Evolutionary conservation across 139 green algal species (phyloP).

Genomic region (Chlamydomonas schloesseri): DNA sequence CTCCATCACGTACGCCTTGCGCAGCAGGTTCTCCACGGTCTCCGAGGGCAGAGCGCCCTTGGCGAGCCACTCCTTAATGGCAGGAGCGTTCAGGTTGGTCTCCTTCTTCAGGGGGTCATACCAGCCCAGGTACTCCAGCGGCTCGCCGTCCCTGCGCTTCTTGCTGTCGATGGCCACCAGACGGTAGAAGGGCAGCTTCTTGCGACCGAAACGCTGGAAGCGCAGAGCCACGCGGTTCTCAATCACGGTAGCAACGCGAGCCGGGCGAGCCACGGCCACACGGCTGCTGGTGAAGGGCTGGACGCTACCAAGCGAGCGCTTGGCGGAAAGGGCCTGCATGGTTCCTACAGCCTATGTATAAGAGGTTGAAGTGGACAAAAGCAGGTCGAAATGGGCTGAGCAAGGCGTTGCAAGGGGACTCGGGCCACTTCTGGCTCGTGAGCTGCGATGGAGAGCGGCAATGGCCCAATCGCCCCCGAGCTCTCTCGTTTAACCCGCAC

Average conservation of each 20-base stretch:
- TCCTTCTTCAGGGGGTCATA: constrained; percentile 92
- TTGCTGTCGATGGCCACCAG: constrained; percentile 93
- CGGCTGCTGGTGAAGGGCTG: constrained; percentile 45
- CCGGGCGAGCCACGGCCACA: constrained; percentile 25
- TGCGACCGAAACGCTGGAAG: constrained; percentile 91
- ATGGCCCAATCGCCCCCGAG: no score
- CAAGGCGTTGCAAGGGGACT: no score
- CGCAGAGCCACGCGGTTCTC: constrained; percentile 86
- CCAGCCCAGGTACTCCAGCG: constrained; percentile 91
- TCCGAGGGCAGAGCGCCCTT: constrained; percentile 90
- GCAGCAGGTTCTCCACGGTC: constrained; percentile 88
- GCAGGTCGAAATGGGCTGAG: no score
- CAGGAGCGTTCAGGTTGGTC: constrained; percentile 92
- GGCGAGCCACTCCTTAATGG: constrained; percentile 95
- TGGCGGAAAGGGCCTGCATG: constrained; percentile 52
- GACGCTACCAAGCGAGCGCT: constrained; percentile 50
- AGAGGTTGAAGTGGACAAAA: no score
- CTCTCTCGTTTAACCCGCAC: no score
- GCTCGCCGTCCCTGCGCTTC: constrained; percentile 83
- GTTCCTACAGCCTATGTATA: constrained; percentile 4
- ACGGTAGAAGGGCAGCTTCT: constrained; percentile 91
- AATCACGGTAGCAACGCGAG: constrained; percentile 58
- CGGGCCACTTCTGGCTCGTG: no score
- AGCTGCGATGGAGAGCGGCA: no score
- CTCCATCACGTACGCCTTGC: constrained; percentile 65